These are phyloP conservation scores for Epichloe typhina DNA, from an alignment of 2,329 filamentous ascomycete species.

Conservation along the genomic window DNA sequence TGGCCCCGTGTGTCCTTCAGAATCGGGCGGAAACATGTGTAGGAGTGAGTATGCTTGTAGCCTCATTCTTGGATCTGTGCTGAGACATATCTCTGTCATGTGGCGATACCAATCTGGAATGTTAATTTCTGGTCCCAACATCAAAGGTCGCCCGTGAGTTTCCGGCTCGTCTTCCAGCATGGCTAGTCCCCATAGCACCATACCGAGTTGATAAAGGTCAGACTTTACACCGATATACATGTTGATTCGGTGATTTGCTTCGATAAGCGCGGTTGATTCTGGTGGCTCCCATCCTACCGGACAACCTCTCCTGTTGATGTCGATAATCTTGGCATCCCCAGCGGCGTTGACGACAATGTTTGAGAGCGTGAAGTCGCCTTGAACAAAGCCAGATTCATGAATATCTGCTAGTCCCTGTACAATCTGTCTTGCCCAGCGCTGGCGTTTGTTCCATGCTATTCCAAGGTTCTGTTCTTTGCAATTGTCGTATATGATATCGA, in stretches of 20 bases:
- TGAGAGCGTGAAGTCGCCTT: slow-evolving; percentile 92
- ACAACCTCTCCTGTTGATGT: slow-evolving; percentile 95
- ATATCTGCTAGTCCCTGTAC: slow-evolving; percentile 81
- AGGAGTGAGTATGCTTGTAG: slow-evolving; percentile 62
- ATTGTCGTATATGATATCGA: slow-evolving; percentile 80
- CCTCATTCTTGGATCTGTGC: slow-evolving; percentile 57
- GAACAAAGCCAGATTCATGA: slow-evolving; percentile 90
- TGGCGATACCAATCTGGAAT: slow-evolving; percentile 70
- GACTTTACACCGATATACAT: slow-evolving; percentile 99
- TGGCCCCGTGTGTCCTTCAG: slow-evolving; percentile 10
- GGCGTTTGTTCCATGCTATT: slow-evolving; percentile 57
- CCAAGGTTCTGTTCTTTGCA: slow-evolving; percentile 41
- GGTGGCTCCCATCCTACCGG: slow-evolving; percentile 96
- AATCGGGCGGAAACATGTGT: slow-evolving; percentile 44
- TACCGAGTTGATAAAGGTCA: slow-evolving; percentile 88
- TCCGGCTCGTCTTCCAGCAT: slow-evolving; percentile 86
- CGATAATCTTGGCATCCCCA: slow-evolving; percentile 89
- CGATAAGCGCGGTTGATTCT: slow-evolving; percentile 73
- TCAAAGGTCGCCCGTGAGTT: slow-evolving; percentile 56
- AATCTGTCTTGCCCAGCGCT: slow-evolving; percentile 85
- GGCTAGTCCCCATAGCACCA: slow-evolving; percentile 90
- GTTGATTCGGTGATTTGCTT: slow-evolving; percentile 77
- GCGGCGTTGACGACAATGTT: slow-evolving; percentile 87
- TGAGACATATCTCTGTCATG: slow-evolving; percentile 66
- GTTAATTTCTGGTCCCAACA: slow-evolving; percentile 40